A percentile compares a stretch with the other conserved stretches of the same genome.
These are phyloP conservation scores for Yamadazyma mexicana DNA, from an alignment of 1,139 yeast species.

Conservation along the genomic window DNA sequence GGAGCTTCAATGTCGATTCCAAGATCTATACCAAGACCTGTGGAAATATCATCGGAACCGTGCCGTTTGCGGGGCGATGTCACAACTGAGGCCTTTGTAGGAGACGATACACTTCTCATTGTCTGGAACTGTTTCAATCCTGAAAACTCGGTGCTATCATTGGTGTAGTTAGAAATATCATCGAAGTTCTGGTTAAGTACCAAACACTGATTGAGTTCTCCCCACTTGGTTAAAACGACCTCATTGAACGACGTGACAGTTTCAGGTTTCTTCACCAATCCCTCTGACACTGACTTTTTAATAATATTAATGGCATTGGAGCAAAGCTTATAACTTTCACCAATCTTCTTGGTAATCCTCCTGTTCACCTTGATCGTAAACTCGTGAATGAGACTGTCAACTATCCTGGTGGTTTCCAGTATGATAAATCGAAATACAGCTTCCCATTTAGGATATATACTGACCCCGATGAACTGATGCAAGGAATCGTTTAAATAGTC, in stretches of 20 bases:
- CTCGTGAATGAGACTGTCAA: constrained; percentile 25
- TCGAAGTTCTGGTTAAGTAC: constrained; percentile 11
- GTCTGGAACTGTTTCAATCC: constrained; percentile 24
- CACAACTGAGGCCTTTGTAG: constrained; percentile 7
- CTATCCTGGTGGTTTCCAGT: constrained; percentile 35
- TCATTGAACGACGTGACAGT: constrained; percentile 25
- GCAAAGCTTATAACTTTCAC: constrained; percentile 30
- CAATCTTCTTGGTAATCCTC: constrained; percentile 14
- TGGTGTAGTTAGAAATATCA: constrained; percentile 12
- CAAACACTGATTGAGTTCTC: constrained; percentile 25
- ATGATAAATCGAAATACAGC: constrained; percentile 47
- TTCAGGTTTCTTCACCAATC: constrained; percentile 20
- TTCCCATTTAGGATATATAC: constrained; percentile 59
- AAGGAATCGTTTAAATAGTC: constrained; percentile 36
- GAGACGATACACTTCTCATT: constrained; percentile 7
- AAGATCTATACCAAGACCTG: constrained; percentile 37
- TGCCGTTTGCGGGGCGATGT: constrained; percentile 4
- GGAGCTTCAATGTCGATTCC: constrained; percentile 34
- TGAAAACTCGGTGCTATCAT: constrained; percentile 10
- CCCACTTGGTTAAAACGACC: constrained; percentile 32
- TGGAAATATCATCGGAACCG: constrained; percentile 6
- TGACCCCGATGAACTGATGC: constrained; percentile 37
- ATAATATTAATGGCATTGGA: constrained; percentile 33
- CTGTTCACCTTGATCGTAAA: constrained; percentile 16
- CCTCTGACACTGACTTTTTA: constrained; percentile 32